Percentiles rank a stretch among this genome's conserved stretches.
Conservation (phyloP, 2,329 filamentous ascomycete genomes). For the Monilinia polystroma region DNA sequence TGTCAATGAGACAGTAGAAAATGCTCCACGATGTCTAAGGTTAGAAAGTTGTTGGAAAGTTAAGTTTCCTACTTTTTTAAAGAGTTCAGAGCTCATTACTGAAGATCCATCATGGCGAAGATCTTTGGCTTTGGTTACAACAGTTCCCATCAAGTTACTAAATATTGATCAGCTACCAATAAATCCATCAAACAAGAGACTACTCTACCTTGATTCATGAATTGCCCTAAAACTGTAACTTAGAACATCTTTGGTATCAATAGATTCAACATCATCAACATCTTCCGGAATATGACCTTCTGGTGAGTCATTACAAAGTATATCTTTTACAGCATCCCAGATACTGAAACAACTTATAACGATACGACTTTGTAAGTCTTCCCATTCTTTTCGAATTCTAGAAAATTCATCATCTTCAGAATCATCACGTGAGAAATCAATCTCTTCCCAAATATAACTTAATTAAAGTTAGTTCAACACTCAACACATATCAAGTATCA, state of each 20-base stretch:
- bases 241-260: constrained; percentile 82
- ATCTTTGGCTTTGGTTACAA: constrained; percentile 52
- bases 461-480: constrained; percentile 16
- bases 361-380: constrained; percentile 52
- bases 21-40: constrained; percentile 86
- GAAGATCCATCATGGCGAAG: constrained; percentile 44
- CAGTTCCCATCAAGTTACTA: constrained; percentile 69
- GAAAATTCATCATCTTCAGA: constrained; percentile 7
- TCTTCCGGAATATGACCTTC: constrained; percentile 83
- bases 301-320: constrained; percentile 90
- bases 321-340: constrained; percentile 72
- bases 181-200: not conserved
- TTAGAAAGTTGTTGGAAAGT: constrained; percentile 80
- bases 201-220: constrained; percentile 83
- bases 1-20: constrained; percentile 87
- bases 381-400: constrained; percentile 23
- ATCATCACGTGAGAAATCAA: constrained; percentile 25
- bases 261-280: constrained; percentile 65
- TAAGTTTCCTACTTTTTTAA: constrained; percentile 66
- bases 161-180: constrained; percentile 20
- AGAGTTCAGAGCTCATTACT: constrained; percentile 55
- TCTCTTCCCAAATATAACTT: constrained; percentile 36
- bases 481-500: not conserved
- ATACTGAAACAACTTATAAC: constrained; percentile 63
- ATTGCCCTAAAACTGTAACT: constrained; percentile 94